Evolutionary conservation across 768 basidiomycete genomes (phyloP).

Genomic region (Ramaria rubella): DNA sequence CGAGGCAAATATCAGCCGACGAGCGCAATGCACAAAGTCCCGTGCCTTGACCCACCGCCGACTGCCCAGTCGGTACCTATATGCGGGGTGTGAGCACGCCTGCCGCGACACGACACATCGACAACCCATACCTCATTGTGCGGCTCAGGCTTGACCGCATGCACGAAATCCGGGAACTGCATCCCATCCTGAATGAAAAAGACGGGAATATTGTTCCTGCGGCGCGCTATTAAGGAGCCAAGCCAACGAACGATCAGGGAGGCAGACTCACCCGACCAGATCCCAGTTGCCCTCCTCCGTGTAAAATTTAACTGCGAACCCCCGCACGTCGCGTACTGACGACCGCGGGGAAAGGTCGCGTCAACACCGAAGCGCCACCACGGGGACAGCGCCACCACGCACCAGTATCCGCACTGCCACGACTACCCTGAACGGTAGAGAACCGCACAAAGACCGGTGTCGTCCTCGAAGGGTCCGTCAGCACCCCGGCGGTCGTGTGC

Average conservation of each 20-base stretch:
- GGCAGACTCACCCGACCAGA: conserved; percentile 43
- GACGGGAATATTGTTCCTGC: conserved; percentile 68
- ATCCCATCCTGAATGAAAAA: conserved; percentile 79
- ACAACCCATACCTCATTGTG: conserved; percentile 54
- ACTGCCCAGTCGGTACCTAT: conserved; percentile 53
- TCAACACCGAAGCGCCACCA: background rate
- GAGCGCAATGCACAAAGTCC: background rate
- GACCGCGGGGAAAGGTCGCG: conserved; percentile 32
- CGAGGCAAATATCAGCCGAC: conserved; percentile 4
- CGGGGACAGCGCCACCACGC: background rate
- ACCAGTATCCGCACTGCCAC: conserved; percentile 67
- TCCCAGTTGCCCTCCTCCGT: conserved; percentile 86
- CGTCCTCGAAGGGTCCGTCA: conserved; percentile 64
- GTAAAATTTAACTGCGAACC: conserved; percentile 81
- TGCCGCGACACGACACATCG: background rate
- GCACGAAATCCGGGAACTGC: conserved; percentile 82
- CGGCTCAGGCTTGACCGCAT: conserved; percentile 82
- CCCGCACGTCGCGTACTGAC: conserved; percentile 78
- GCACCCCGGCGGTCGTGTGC: conserved; percentile 60
- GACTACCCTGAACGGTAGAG: conserved; percentile 76
- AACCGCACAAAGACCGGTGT: conserved; percentile 82
- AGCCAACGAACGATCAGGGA: background rate
- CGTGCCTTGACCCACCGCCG: conserved; percentile 25
- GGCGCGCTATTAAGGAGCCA: background rate
- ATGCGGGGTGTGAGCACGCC: background rate